A percentile compares a stretch with the other conserved stretches of the same genome.
Conservation (phyloP, 768 basidiomycete genomes). For the Boletus rubroflammeus region DNA sequence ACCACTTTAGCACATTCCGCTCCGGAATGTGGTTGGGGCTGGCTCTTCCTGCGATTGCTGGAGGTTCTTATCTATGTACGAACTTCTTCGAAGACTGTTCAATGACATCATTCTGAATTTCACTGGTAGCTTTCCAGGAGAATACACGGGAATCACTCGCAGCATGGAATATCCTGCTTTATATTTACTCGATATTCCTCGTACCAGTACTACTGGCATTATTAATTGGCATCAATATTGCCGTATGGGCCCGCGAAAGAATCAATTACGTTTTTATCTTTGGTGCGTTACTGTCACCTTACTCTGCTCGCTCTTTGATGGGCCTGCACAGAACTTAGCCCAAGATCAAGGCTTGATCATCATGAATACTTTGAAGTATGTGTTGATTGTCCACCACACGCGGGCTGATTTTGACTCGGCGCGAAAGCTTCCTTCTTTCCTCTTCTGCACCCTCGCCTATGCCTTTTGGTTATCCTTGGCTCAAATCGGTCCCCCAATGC, state of each 20-base stretch:
- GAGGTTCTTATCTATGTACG: constrained; percentile 59
- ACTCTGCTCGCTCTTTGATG: background rate
- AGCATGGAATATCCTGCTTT: constrained; percentile 70
- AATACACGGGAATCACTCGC: constrained; percentile 51
- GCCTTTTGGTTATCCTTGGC: constrained; percentile 84
- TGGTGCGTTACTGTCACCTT: constrained; percentile 42
- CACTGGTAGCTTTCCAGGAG: constrained; percentile 47
- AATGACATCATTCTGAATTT: background rate
- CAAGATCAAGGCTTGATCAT: constrained; percentile 69
- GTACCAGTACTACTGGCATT: constrained; percentile 73
- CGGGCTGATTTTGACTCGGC: background rate
- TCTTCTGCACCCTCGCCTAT: constrained; percentile 68
- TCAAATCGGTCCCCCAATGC: constrained; percentile 60
- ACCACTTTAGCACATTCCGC: constrained; percentile 73
- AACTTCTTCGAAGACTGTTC: background rate
- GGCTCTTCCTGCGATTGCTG: constrained; percentile 62
- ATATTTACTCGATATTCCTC: constrained; percentile 70
- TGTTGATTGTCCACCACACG: constrained; percentile 2
- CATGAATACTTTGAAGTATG: constrained; percentile 70
- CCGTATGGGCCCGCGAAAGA: constrained; percentile 69
- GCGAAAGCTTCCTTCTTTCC: constrained; percentile 66
- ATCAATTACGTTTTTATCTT: constrained; percentile 94
- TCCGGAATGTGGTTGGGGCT: constrained; percentile 71
- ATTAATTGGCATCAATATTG: constrained; percentile 75
- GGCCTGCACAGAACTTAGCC: constrained; percentile 53